Percentiles rank a stretch among this genome's conserved stretches.
These are phyloP conservation scores for Cytospora leucostoma DNA, from an alignment of 2,329 filamentous ascomycete species.

Conservation along the genomic window DNA sequence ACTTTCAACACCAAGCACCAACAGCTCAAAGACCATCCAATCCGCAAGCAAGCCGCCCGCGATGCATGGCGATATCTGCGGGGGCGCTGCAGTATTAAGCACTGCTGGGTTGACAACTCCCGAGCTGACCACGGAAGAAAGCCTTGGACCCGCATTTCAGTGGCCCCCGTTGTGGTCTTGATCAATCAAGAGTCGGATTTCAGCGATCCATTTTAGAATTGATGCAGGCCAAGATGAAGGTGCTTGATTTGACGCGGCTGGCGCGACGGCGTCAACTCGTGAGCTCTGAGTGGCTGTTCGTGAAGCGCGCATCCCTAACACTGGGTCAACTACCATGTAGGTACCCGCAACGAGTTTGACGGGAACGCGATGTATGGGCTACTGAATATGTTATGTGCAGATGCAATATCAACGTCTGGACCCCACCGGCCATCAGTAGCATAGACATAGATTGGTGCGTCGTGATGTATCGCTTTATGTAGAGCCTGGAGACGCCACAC, in stretches of 20 bases:
- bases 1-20: slow-evolving; percentile 6
- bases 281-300: slow-evolving; percentile 10
- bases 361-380: too few species aligned
- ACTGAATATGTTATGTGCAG: not conserved
- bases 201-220: not conserved
- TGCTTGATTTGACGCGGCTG: not conserved
- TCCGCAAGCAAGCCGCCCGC: slow-evolving; percentile 4
- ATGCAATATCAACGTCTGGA: not conserved
- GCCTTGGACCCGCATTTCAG: not conserved
- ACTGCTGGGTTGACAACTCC: not conserved
- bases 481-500: too few species aligned
- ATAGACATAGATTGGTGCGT: too few species aligned
- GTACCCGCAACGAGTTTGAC: not conserved
- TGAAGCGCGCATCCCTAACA: slow-evolving; percentile 6
- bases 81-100: not conserved
- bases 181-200: not conserved
- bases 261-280: slow-evolving; percentile 20
- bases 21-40: slow-evolving; percentile 1
- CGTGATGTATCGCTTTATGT: too few species aligned
- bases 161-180: not conserved
- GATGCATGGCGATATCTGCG: slow-evolving; percentile 8
- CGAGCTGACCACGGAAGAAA: not conserved
- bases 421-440: too few species aligned
- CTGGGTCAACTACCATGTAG: slow-evolving; percentile 7
- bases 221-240: not conserved